Base-by-base conservation (phyloP, 192 early-diverging fungal genomes). In the Dissophora globulifera region DNA sequence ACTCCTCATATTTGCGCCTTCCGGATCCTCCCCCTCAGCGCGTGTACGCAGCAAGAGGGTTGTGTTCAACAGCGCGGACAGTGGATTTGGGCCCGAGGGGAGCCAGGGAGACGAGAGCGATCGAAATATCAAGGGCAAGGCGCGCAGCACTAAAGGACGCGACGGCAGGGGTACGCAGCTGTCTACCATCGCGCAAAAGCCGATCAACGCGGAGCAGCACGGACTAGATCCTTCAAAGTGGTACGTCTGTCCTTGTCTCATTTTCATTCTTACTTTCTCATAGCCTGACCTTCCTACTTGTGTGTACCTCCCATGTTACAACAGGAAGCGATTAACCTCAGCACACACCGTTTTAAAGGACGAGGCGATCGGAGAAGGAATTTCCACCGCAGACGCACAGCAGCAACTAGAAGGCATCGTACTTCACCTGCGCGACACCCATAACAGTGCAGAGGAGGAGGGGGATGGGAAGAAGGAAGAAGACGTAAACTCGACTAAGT, bases 1-100 rank as follows among this genome's bases (percentile, higher is more conserved):
- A 6, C 35, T 57, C 2, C 3, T 57, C 33, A 13, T 57, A 22
- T 57, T 57, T 11, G 55, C 55, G 10, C 57, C 57, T 8, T 59
- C 57, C 8, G 42, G n/a, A 46, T 20, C 57, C 30, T 47, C 57
- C 3, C 2, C 17, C 11, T 59, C 57, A 1, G 13, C 26, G 27
- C 27, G 45, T 31, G 43, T 8, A 12, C 41, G 29, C 9, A 59
- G 43, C 15, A 59, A 46, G 20, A 46, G 16, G 23, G 16, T 46
- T 4, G 41, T 45, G 3, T 43, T 58, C 26, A 2, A 38, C 22
- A 29, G 41, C 41, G 22, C 13, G n/a, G n/a, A n/a, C n/a, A n/a
- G n/a, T n/a, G n/a, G n/a, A n/a, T n/a, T n/a, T n/a, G n/a, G 29
- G 12, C 26, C 16, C 25, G 16, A 29, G 26, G 33, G 53, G 3